These are phyloP conservation scores for Hirschfeldia incana DNA, from an alignment of 345 rosid species.

Conservation along the genomic window DNA sequence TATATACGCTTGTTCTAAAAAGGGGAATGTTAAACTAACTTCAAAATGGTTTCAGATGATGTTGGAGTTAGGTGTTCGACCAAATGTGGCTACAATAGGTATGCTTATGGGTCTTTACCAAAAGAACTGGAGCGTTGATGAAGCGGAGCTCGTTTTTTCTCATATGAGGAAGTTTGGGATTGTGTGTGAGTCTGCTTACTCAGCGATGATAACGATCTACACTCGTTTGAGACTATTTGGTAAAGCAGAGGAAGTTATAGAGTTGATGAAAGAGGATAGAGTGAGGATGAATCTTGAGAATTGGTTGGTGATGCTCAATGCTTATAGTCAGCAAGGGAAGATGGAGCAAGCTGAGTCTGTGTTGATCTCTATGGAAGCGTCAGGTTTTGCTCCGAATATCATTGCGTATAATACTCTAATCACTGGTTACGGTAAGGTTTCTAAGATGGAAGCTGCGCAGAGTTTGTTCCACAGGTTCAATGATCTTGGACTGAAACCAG, in stretches of 20 bases:
- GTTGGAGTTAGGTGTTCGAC: slow-evolving; percentile 66
- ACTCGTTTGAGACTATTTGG: slow-evolving; percentile 68
- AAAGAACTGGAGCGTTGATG: slow-evolving; percentile 72
- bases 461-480: slow-evolving; percentile 45
- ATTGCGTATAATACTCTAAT: slow-evolving; percentile 78
- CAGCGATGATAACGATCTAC: slow-evolving; percentile 83
- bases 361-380: slow-evolving; percentile 56
- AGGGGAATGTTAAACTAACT: slow-evolving; percentile 51
- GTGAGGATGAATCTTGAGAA: slow-evolving; percentile 61
- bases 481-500: slow-evolving; percentile 63
- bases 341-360: slow-evolving; percentile 67
- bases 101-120: slow-evolving; percentile 84
- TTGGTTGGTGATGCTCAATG: slow-evolving; percentile 85
- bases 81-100: slow-evolving; percentile 81
- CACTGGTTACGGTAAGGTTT: slow-evolving; percentile 80
- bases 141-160: slow-evolving; percentile 69
- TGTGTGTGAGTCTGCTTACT: slow-evolving; percentile 81
- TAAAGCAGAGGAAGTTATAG: slow-evolving; percentile 74
- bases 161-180: slow-evolving; percentile 65
- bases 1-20: slow-evolving; percentile 62
- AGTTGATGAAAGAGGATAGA: slow-evolving; percentile 56
- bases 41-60: slow-evolving; percentile 78
- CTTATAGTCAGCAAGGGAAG: slow-evolving; percentile 81
- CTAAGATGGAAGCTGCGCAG: slow-evolving; percentile 71
- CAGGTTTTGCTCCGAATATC: slow-evolving; percentile 57